Percentiles rank a stretch among this genome's conserved stretches.
phyloP scores from a whole-genome alignment of 2,329 filamentous ascomycete genomes.

The Calonectria montana region DNA sequence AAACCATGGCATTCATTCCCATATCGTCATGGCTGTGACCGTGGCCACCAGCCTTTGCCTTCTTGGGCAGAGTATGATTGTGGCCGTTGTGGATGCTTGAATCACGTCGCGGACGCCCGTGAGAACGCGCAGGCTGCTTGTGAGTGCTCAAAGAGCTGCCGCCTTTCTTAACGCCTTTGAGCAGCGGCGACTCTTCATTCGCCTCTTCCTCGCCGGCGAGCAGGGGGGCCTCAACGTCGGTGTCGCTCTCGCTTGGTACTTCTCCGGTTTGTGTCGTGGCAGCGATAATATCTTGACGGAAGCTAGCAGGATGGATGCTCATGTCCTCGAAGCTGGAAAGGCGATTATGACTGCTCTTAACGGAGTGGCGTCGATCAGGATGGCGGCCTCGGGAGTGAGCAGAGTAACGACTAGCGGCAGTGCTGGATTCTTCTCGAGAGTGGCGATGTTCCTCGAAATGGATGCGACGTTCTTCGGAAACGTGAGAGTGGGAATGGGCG shows the following conservation, averaged over 20 bases:
- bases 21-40: conserved; percentile 88
- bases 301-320: conserved; percentile 88
- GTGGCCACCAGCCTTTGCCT: conserved; percentile 69
- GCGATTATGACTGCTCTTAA: conserved; percentile 66
- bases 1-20: conserved; percentile 90
- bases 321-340: conserved; percentile 77
- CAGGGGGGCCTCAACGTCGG: conserved; percentile 60
- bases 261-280: conserved; percentile 73
- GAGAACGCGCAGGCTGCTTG: conserved; percentile 35
- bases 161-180: conserved; percentile 52
- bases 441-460: conserved; percentile 50
- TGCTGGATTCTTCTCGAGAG: conserved; percentile 42
- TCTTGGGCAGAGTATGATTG: conserved; percentile 82
- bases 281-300: conserved; percentile 92
- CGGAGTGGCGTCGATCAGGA: conserved; percentile 57
- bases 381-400: conserved; percentile 53
- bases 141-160: conserved; percentile 43
- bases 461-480: conserved; percentile 63
- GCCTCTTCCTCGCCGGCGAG: conserved; percentile 55
- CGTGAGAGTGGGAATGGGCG: conserved; percentile 59
- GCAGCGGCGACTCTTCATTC: conserved; percentile 60
- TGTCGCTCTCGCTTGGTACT: conserved; percentile 64
- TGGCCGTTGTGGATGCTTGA: conserved; percentile 76
- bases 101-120: conserved; percentile 53
- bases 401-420: conserved; percentile 45